Evolutionary conservation across 495 filamentous ascomycete genomes (phyloP), one percentile per base, ranked within the genome.

Genomic region (Xylaria bambusicola): DNA sequence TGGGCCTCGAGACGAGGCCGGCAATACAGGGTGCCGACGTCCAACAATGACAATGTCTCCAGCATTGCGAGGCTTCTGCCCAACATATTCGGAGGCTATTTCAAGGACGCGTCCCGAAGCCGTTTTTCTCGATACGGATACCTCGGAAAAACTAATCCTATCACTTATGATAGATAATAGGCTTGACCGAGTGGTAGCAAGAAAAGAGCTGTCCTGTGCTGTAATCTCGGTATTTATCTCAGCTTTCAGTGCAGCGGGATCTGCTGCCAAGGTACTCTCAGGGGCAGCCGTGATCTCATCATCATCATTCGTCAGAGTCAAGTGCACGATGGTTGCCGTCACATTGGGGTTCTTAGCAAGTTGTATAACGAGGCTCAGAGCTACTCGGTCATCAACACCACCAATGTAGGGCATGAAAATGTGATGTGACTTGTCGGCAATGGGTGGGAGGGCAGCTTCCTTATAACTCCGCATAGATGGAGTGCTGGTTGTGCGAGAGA

Each of bases 361-460:
- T 62, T 95, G 93, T 15, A 97, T 79, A 6, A 94, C 86, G 31
- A 97, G 83, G 5, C 87, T 80, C 1, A 97, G 77, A 0, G 92
- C 91, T 42, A 86, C 82, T n/a, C 83, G 85, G 68, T 97, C 93
- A 71, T 98, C 94, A 2, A 78, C 70, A 4, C 92, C 91, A 42
- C 94, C 94, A 58, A 96, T 86, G 74, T 89, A 97, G 2, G 91
- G 91, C 51, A 96, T 77, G 65, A 95, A 91, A 61, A 98, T 79
- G 62, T 96, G 92, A 67, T 96, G 93, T 27, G 84, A 86, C 52
- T 85, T 88, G 62, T 90, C 82, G 12, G 73, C 72, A 41, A 84
- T 74, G 13, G 79, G 86, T 42, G 64, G 67, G 29, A 74, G 73
- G 9, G 75, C 73, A 42, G 69, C 55, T 54, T 81, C 80, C 3